Conservation (phyloP, 1,139 yeast genomes). For the Suhomyces kunorum region DNA sequence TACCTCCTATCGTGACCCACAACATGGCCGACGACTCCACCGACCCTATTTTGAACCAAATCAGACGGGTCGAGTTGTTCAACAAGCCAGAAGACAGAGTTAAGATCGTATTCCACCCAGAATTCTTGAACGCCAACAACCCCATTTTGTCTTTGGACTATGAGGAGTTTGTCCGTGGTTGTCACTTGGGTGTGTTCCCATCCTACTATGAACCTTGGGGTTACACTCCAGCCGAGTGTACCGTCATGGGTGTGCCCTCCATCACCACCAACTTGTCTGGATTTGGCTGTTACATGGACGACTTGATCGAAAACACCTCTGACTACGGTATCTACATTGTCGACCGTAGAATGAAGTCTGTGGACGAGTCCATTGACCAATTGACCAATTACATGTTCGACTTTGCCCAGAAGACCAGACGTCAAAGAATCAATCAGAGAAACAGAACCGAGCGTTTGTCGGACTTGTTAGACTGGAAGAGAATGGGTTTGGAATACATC, state of each 20-base stretch:
- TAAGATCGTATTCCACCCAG: slow-evolving; percentile 96
- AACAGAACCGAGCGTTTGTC: slow-evolving; percentile 93
- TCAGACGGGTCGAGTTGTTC: slow-evolving; percentile 87
- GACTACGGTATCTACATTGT: slow-evolving; percentile 97
- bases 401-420: slow-evolving; percentile 82
- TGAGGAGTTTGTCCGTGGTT: slow-evolving; percentile 97
- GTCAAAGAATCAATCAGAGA: slow-evolving; percentile 97
- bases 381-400: slow-evolving; percentile 87
- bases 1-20: slow-evolving; percentile 98
- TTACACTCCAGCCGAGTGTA: slow-evolving; percentile 98
- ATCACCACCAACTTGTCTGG: slow-evolving; percentile 96
- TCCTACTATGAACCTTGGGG: slow-evolving; percentile 99
- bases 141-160: slow-evolving; percentile 92
- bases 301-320: slow-evolving; percentile 87
- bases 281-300: slow-evolving; percentile 98
- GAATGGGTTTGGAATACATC: slow-evolving; percentile 95
- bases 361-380: slow-evolving; percentile 93
- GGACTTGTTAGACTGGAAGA: slow-evolving; percentile 93
- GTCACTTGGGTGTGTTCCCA: slow-evolving; percentile 98
- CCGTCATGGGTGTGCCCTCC: slow-evolving; percentile 99
- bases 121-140: slow-evolving; percentile 90
- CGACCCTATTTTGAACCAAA: slow-evolving; percentile 90
- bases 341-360: slow-evolving; percentile 90
- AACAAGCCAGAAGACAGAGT: slow-evolving; percentile 90
- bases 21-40: slow-evolving; percentile 90